Evolutionary conservation across 2,329 filamentous ascomycete species (phyloP).

Genomic region (Fusarium sp.): DNA sequence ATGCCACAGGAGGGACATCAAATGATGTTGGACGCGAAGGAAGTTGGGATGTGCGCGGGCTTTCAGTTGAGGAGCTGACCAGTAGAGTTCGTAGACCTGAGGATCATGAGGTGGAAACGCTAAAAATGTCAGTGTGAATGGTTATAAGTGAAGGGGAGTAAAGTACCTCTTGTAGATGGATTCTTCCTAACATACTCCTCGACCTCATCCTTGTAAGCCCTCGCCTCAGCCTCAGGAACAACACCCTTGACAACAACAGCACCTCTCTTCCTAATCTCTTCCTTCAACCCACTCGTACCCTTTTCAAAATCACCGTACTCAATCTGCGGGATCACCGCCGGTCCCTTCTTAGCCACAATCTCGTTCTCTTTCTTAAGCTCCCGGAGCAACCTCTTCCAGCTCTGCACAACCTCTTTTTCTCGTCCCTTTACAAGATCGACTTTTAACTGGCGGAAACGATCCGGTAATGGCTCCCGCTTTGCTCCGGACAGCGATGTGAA

Average conservation of each 20-base stretch:
- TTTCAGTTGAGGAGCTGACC: slow-evolving; percentile 77
- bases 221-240: slow-evolving; percentile 73
- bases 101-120: slow-evolving; percentile 78
- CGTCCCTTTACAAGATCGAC: slow-evolving; percentile 65
- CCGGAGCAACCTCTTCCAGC: slow-evolving; percentile 66
- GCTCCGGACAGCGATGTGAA: slow-evolving; percentile 72
- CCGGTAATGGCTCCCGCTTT: slow-evolving; percentile 63
- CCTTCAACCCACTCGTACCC: slow-evolving; percentile 55
- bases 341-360: slow-evolving; percentile 61
- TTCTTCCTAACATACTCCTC: slow-evolving; percentile 77
- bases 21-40: slow-evolving; percentile 71
- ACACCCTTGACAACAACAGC: slow-evolving; percentile 77
- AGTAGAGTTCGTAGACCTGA: slow-evolving; percentile 83
- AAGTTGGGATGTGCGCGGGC: slow-evolving; percentile 78
- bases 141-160: not conserved
- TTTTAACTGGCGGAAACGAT: slow-evolving; percentile 71
- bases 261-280: slow-evolving; percentile 73
- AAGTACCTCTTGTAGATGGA: slow-evolving; percentile 67
- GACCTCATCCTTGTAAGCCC: slow-evolving; percentile 75
- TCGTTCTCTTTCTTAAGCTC: slow-evolving; percentile 64
- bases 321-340: slow-evolving; percentile 67
- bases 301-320: slow-evolving; percentile 62
- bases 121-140: slow-evolving; percentile 35
- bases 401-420: slow-evolving; percentile 62
- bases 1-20: slow-evolving; percentile 75